phyloP scores from a whole-genome alignment of 192 early-diverging fungal species.

The Phlyctochytrium planicorne region DNA sequence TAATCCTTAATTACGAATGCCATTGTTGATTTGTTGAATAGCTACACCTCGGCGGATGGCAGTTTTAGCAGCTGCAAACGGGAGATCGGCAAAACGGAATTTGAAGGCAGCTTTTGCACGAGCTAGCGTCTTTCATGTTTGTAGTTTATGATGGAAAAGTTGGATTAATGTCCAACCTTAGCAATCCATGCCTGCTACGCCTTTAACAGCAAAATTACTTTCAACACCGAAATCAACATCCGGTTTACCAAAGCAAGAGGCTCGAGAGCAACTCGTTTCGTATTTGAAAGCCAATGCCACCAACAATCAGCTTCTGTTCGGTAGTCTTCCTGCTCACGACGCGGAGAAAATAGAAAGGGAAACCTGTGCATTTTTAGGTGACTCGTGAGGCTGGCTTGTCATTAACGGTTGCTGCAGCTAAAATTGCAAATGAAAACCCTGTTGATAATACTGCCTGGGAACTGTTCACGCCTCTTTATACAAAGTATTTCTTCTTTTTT shows the following conservation, averaged over 20 bases:
- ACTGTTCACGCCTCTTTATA: no score
- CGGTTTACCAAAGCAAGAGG: not conserved
- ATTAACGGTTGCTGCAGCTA: no score
- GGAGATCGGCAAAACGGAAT: not conserved
- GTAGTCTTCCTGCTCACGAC: no score
- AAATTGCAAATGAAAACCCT: no score
- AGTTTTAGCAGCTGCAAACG: no score
- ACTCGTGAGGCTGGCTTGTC: not conserved
- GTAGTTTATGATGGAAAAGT: not conserved
- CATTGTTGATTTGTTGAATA: no score
- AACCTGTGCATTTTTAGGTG: not conserved
- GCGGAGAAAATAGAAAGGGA: not conserved
- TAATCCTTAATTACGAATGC: no score
- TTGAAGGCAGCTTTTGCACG: not conserved
- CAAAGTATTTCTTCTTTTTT: no score
- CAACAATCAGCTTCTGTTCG: not conserved
- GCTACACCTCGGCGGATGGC: no score
- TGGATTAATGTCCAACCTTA: not conserved
- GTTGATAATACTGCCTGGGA: no score
- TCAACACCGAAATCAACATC: not conserved
- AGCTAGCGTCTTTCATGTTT: not conserved
- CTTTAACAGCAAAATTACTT: not conserved
- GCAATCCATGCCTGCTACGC: not conserved
- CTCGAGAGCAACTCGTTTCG: not conserved
- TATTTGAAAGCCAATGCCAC: not conserved